phyloP scores from a whole-genome alignment of 306 rosid genomes.

The Cicer arietinum region DNA sequence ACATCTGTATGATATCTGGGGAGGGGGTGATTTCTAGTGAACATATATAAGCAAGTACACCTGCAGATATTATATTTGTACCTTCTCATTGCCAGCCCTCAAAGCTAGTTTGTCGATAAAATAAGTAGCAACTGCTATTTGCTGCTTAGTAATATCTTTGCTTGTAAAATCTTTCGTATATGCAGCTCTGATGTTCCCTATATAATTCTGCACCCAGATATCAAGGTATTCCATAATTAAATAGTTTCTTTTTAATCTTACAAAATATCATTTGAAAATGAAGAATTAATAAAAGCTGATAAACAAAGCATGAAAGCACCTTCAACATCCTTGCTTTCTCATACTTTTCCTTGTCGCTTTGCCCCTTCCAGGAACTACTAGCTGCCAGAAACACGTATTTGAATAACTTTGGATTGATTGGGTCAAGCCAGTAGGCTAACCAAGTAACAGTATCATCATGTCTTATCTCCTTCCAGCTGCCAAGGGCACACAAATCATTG shows the following conservation, averaged over 20 bases:
- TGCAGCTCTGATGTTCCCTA: slow-evolving; percentile 80
- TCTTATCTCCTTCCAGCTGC: slow-evolving; percentile 96
- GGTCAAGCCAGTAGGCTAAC: slow-evolving; percentile 96
- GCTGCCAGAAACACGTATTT: slow-evolving; percentile 95
- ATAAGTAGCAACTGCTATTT: slow-evolving; percentile 97
- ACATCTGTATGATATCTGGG: slow-evolving; percentile 5
- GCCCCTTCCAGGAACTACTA: slow-evolving; percentile 96
- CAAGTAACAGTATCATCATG: slow-evolving; percentile 95
- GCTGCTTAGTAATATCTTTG: slow-evolving; percentile 76
- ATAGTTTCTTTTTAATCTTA: slow-evolving; percentile 35
- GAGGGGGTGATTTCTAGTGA: background rate
- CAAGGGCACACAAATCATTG: slow-evolving; percentile 39
- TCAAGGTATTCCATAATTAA: slow-evolving; percentile 20
- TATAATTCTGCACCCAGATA: slow-evolving; percentile 71
- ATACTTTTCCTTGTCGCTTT: slow-evolving; percentile 96
- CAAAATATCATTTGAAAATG: slow-evolving; percentile 20
- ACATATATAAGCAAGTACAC: slow-evolving; percentile 24
- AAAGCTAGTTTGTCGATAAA: slow-evolving; percentile 97
- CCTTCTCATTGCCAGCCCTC: slow-evolving; percentile 99
- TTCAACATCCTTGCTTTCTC: slow-evolving; percentile 96
- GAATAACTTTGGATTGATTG: slow-evolving; percentile 88
- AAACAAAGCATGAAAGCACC: slow-evolving; percentile 54
- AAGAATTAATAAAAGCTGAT: slow-evolving; percentile 29
- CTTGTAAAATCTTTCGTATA: slow-evolving; percentile 81
- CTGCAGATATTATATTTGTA: slow-evolving; percentile 38